phyloP scores from a whole-genome alignment of 1,139 yeast genomes.

The Protomyces inouyei region DNA sequence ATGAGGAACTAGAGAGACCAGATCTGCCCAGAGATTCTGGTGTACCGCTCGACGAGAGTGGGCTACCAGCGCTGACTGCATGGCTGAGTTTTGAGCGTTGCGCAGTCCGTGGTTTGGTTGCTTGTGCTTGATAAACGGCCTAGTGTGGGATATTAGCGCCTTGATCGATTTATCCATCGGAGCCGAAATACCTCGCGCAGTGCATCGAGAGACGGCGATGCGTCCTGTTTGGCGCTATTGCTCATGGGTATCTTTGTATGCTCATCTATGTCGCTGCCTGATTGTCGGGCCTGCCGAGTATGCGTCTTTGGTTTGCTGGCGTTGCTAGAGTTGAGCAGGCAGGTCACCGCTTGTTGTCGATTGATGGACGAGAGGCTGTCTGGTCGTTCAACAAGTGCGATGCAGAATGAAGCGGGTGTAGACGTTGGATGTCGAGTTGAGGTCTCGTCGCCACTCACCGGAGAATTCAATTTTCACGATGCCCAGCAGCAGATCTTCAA shows the following conservation, averaged over 20 bases:
- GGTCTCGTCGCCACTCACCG: no score
- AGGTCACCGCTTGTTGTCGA: no score
- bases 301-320: no score
- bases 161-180: neutral
- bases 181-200: conserved; percentile 16
- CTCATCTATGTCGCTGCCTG: no score
- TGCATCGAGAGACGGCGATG: conserved; percentile 3
- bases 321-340: no score
- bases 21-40: conserved; percentile 12
- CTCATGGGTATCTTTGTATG: neutral
- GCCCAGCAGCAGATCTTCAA: no score
- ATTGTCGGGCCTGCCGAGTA: no score
- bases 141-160: neutral
- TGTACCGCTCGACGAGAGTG: conserved; percentile 12
- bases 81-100: conserved; percentile 17
- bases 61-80: conserved; percentile 12
- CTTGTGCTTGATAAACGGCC: conserved; percentile 26
- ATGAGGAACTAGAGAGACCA: conserved; percentile 10
- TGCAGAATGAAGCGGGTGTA: no score
- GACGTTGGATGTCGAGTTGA: no score
- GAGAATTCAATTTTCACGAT: no score
- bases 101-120: neutral
- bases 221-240: neutral
- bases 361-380: no score
- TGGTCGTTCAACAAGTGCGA: no score